Evolutionary conservation across 768 basidiomycete species (phyloP), one percentile per base, ranked within the genome.

Genomic region (Podaxis sp.): DNA sequence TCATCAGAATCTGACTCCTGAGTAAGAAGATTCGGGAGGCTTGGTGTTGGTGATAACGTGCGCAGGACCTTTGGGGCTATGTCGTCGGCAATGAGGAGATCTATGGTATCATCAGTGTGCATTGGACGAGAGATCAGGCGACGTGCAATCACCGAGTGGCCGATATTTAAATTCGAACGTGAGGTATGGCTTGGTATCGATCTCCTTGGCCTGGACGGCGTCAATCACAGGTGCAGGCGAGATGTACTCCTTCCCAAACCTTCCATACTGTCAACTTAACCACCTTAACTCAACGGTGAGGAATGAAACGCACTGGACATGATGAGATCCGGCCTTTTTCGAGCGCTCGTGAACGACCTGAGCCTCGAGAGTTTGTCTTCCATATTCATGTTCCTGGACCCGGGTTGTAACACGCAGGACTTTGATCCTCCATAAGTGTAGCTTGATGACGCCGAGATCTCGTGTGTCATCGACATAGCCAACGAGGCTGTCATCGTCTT

Each of bases 301-400:
- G 40, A 46, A 51, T 48, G 22, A 20, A 13, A 62, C 61, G 13
- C 54, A 75, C 74, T 65, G 69, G 46, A 76, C 73, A 48, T 74
- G 73, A 62, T 77, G 76, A 10, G 70, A 69, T 17, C 74, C 75
- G 1, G 73, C 74, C 58, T 71, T 75, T 65, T 77, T 76, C 12
- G 74, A 73, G 48, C 63, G 66, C 54, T 77, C 75, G 59, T 75
- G 75, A 4, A 78, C 69, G 7, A 73, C 51, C 50, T 73, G 73
- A 6, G 58, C 54, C 51, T 73, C 72, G 36, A 75, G 65, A 8
- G 70, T 67, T 4, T 63, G 65, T 24, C 62, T 61, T 33, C 69
- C 68, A 37, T 72, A 71, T 36, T 61, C 64, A 65, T 74, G 71
- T 54, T 72, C 66, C 46, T 69, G 68, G 20, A 69, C 66, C 63